Evolutionary conservation across 148 eudicot genomes (phyloP), one percentile per base, ranked within the genome.

Genomic region (Rhododendron ferrugineum): DNA sequence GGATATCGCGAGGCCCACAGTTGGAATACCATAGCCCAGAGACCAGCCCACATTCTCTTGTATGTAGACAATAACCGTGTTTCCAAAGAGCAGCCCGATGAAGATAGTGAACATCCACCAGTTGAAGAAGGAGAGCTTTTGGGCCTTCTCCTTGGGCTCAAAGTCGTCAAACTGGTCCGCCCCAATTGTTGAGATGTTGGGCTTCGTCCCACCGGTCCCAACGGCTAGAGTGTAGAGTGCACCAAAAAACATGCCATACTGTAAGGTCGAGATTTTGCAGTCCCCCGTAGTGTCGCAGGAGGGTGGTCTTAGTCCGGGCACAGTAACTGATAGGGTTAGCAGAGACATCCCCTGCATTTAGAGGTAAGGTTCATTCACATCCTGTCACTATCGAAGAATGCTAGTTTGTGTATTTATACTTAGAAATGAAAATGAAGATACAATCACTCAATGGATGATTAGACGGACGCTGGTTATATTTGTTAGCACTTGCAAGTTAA

Each of bases 31-130:
- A 79, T 92, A 95, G 0, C 98, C 98, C 16, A 95, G 88, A 22
- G 95, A 76, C 98, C 98, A 95, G 22, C 96, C 98, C 87, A 93
- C 95, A 90, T 92, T 95, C 82, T 95, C 98, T 84, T 95, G 96
- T 54, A 92, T 89, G 89, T 93, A 95, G 5, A 95, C 98, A 30
- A 95, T 85, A 32, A 92, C 78, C 1, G 96, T 93, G 91, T 93
- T 95, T 36, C 96, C 96, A 85, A 95, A 95, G 73, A 95, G 91
- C 9, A 94, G 91, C 9, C 98, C 98, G n/a, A 92, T 84, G 86
- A 95, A 95, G 26, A 95, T 93, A 84, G 96, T 92, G 46, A 95
- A 95, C 94, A 91, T 89, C 98, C 98, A 95, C 44, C 44, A 40
- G 44, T 40, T 40, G 44, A 40, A 40, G 44, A 40, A 40, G 44